phyloP scores from a whole-genome alignment of 129 eudicot species.

The Pseudognaphalium luteoalbum region DNA sequence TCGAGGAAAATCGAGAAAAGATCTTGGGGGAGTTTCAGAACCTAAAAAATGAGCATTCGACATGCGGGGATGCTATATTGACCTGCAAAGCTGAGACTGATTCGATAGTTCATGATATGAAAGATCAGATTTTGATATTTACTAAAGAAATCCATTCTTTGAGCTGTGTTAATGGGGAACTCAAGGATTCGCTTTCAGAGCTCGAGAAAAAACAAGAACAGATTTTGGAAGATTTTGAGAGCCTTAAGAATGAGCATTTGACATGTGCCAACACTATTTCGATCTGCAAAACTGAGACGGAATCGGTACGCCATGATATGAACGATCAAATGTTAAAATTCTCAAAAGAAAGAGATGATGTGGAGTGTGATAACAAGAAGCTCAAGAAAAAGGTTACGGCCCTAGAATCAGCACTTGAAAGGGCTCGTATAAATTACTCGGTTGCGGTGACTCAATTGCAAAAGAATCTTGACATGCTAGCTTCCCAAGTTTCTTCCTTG shows the following conservation, averaged over 20 bases:
- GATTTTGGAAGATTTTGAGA: conserved; percentile 17
- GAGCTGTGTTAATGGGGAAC: conserved; percentile 62
- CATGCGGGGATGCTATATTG: conserved; percentile 57
- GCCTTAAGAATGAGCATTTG: conserved; percentile 26
- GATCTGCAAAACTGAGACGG: conserved; percentile 25
- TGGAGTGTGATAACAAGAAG: conserved; percentile 60
- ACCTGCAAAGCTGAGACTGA: conserved; percentile 58
- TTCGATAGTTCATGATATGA: conserved; percentile 53
- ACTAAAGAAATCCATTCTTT: conserved; percentile 56
- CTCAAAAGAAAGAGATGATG: conserved; percentile 19
- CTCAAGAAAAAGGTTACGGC: conserved; percentile 67
- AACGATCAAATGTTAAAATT: conserved; percentile 13
- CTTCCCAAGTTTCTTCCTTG: conserved; percentile 83
- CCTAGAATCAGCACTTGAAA: conserved; percentile 75
- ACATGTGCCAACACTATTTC: conserved; percentile 23
- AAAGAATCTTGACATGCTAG: conserved; percentile 77
- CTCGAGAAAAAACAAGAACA: conserved; percentile 19
- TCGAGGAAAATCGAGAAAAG: conserved; percentile 74
- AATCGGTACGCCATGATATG: conserved; percentile 17
- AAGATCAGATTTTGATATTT: conserved; percentile 43
- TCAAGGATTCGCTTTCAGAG: conserved; percentile 54
- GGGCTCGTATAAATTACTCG: conserved; percentile 82
- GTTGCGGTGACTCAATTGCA: conserved; percentile 86
- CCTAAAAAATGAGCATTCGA: conserved; percentile 68
- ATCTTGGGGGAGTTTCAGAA: conserved; percentile 68